Conservation (phyloP, 805 yeast species). For the Candida broadrunensis region DNA sequence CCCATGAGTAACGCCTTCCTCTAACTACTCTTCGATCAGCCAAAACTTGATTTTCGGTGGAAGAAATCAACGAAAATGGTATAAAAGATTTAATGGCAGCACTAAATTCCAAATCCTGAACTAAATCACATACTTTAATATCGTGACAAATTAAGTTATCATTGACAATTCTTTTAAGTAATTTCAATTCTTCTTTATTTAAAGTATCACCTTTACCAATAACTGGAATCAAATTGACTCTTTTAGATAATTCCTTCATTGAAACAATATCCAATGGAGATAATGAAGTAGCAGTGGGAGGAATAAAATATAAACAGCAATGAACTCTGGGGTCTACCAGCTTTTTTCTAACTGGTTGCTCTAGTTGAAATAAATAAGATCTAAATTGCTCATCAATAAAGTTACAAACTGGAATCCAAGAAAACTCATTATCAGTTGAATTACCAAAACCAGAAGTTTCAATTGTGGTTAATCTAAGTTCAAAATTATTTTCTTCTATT, state of each 20-base stretch:
- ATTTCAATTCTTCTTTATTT: slow-evolving; percentile 19
- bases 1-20: slow-evolving; percentile 85
- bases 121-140: slow-evolving; percentile 30
- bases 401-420: slow-evolving; percentile 48
- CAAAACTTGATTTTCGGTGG: slow-evolving; percentile 40
- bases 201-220: slow-evolving; percentile 36
- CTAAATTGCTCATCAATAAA: slow-evolving; percentile 79
- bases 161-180: slow-evolving; percentile 24
- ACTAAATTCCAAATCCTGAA: slow-evolving; percentile 27
- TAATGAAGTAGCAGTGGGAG: slow-evolving; percentile 59
- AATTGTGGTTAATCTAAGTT: slow-evolving; percentile 57
- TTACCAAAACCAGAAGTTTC: slow-evolving; percentile 81
- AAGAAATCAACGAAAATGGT: slow-evolving; percentile 74
- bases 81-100: slow-evolving; percentile 36
- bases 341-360: slow-evolving; percentile 29
- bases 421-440: slow-evolving; percentile 44
- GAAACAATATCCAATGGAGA: slow-evolving; percentile 32
- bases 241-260: slow-evolving; percentile 29
- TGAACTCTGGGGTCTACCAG: slow-evolving; percentile 69
- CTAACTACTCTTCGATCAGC: slow-evolving; percentile 46
- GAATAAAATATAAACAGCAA: slow-evolving; percentile 78
- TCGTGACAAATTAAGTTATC: slow-evolving; percentile 18
- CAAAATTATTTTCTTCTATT: slow-evolving; percentile 58
- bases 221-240: slow-evolving; percentile 39
- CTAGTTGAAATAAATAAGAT: slow-evolving; percentile 67